Evolutionary conservation across 2,329 filamentous ascomycete genomes (phyloP), one percentile per base, ranked within the genome.

Genomic region (Phoma herbarum): DNA sequence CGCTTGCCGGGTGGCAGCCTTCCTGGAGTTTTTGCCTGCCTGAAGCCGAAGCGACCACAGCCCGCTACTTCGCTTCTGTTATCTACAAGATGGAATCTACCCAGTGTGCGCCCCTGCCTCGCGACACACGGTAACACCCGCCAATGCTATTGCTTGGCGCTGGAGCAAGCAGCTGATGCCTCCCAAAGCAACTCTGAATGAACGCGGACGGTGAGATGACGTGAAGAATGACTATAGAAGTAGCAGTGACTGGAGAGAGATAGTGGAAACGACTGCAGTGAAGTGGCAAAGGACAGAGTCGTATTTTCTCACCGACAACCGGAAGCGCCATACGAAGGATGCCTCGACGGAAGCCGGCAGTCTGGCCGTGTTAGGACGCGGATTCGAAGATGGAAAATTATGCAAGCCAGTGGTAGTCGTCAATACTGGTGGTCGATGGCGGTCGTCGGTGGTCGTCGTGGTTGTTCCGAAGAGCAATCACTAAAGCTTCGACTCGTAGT

Each of bases 21-120:
- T 35, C 31, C 16, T 35, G 29, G 41, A 37, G 29, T 25, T 48
- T 48, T 48, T 48, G 44, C 22, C 28, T 29, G 28, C 28, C 28
- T 29, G 28, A 29, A 29, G 28, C 28, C 28, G 28, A 29, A 11
- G 28, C 28, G 12, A 11, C 28, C 9, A n/a, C 29, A 31, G 6
- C 31, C 31, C 5, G 31, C 31, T 35, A 16, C 16, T 16, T 35
- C 31, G 14, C 31, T 35, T 35, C 31, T 28, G 25, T 25, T 44
- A 43, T 18, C 7, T 29, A 29, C 25, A 28, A 29, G 18, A 7
- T 20, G 35, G 10, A 20, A 39, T 5, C 14, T 28, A 28, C 11
- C 12, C n/a, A 26, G n/a, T 44, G 25, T 2, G 25, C 42, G 20
- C 22, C 23, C 41, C 23, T 25, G 20, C 6, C 41, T 43, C 23